Evolutionary conservation across 352 stramenopile genomes (phyloP).

Genomic region (Phytophthora syringae): DNA sequence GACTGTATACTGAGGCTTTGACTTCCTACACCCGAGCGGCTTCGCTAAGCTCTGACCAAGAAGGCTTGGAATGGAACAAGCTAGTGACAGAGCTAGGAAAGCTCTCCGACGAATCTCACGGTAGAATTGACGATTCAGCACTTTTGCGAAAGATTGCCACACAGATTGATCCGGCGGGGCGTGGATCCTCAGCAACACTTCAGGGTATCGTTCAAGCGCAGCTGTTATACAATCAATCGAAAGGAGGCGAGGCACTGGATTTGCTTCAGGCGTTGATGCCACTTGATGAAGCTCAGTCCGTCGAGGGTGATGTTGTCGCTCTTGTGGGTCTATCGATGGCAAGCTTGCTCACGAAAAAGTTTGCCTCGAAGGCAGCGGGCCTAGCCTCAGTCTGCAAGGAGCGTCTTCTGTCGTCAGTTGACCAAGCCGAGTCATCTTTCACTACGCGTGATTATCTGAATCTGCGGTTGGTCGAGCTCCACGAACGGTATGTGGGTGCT

Average conservation of each 20-base stretch:
- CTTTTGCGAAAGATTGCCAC: slow-evolving; percentile 32
- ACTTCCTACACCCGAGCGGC: slow-evolving; percentile 44
- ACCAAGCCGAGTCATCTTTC: slow-evolving; percentile 27
- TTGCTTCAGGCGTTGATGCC: slow-evolving; percentile 31
- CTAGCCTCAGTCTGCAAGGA: slow-evolving; percentile 40
- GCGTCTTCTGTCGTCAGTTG: slow-evolving; percentile 33
- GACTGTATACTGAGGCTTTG: slow-evolving; percentile 47
- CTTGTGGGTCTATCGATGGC: slow-evolving; percentile 47
- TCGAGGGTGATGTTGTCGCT: slow-evolving; percentile 32
- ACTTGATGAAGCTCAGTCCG: slow-evolving; percentile 19
- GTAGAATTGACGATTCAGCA: slow-evolving; percentile 13
- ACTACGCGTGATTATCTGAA: slow-evolving; percentile 33
- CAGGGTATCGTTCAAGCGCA: slow-evolving; percentile 40
- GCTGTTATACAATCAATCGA: slow-evolving; percentile 25
- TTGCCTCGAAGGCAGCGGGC: slow-evolving; percentile 10
- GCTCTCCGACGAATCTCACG: slow-evolving; percentile 1
- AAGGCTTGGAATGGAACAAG: slow-evolving; percentile 49
- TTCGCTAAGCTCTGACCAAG: slow-evolving; percentile 12
- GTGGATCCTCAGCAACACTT: slow-evolving; percentile 13
- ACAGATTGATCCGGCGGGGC: slow-evolving; percentile 12
- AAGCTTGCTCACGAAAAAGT: slow-evolving; percentile 30
- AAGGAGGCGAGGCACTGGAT: slow-evolving; percentile 33
- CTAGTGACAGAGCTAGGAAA: slow-evolving; percentile 40
- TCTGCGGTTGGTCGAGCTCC: slow-evolving; percentile 46
- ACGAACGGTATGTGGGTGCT: slow-evolving; percentile 38